Evolutionary conservation across 2,329 filamentous ascomycete species (phyloP).

Genomic region (Venturia nashicola): DNA sequence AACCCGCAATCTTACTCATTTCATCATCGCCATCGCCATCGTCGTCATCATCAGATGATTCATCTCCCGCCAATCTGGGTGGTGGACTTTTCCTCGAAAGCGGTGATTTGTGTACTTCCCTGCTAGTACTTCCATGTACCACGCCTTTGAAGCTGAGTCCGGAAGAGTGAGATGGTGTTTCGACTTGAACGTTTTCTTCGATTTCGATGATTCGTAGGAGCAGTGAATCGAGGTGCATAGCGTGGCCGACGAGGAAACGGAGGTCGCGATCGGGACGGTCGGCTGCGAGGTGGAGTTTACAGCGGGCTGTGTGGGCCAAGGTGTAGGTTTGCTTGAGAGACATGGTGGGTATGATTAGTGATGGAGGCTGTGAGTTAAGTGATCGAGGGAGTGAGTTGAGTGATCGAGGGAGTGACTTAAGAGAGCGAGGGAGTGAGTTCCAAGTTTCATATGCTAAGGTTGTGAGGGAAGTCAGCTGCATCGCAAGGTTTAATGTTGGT

Average conservation of each 20-base stretch:
- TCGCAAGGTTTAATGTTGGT: neutral
- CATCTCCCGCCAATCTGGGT: conserved; percentile 13
- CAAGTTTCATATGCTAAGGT: neutral
- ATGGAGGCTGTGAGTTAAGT: neutral
- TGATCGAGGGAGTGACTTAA: too few species aligned
- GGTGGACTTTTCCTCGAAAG: conserved; percentile 15
- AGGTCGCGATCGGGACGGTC: conserved; percentile 21
- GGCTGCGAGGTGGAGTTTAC: conserved; percentile 21
- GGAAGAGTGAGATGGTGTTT: conserved; percentile 14
- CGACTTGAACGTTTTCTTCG: conserved; percentile 20
- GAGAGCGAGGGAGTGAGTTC: too few species aligned
- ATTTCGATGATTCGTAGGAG: conserved; percentile 23
- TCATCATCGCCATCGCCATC: too few species aligned
- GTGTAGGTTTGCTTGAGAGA: conserved; percentile 22
- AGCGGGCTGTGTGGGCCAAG: conserved; percentile 23
- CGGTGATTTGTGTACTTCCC: neutral
- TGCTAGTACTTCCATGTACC: conserved; percentile 13
- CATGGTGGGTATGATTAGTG: conserved; percentile 13
- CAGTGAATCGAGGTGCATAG: conserved; percentile 22
- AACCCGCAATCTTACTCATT: conserved; percentile 9
- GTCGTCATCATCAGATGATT: conserved; percentile 12
- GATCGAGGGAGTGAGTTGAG: too few species aligned
- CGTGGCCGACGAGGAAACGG: conserved; percentile 23
- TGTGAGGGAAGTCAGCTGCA: neutral
- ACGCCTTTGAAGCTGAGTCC: conserved; percentile 17